Percentiles rank a stretch among this genome's conserved stretches.
phyloP scores from a whole-genome alignment of 768 basidiomycete genomes.

The Mycena capillaripes region DNA sequence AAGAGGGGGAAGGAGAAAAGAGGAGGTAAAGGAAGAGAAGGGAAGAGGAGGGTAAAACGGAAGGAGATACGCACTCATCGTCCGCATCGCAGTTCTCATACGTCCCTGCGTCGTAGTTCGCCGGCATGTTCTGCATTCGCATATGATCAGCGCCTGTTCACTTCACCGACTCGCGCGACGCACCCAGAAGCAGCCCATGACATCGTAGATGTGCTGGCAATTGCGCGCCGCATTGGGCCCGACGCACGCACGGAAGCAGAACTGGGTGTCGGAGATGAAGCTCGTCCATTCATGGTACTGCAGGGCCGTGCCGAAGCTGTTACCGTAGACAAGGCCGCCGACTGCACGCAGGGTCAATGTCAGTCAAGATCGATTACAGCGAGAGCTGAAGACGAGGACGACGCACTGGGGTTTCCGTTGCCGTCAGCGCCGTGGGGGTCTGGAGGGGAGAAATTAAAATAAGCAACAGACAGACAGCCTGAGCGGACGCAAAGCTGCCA shows the following conservation, averaged over 20 bases:
- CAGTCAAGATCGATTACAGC: background rate
- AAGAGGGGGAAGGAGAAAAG: no score
- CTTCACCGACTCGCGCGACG: conserved; percentile 18
- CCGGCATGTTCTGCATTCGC: conserved; percentile 78
- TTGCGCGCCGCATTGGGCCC: conserved; percentile 68
- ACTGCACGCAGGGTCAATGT: conserved; percentile 51
- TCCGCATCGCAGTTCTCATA: conserved; percentile 81
- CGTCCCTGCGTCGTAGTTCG: conserved; percentile 68
- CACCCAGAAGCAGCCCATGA: conserved; percentile 73
- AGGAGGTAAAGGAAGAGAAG: no score
- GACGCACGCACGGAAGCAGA: conserved; percentile 83
- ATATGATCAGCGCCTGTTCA: background rate
- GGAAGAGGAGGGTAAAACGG: no score
- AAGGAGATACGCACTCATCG: conserved; percentile 53
- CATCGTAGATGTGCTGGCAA: conserved; percentile 87
- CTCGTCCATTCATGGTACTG: conserved; percentile 89
- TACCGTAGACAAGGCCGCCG: conserved; percentile 81
- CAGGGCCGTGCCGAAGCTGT: conserved; percentile 60
- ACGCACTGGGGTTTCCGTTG: conserved; percentile 62
- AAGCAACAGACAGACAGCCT: conserved; percentile 64
- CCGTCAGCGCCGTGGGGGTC: conserved; percentile 40
- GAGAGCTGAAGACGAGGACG: background rate
- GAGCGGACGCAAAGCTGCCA: conserved; percentile 41
- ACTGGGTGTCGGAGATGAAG: conserved; percentile 77
- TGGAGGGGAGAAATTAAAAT: background rate